These are phyloP conservation scores for Aspergillus oerlinghausenensis DNA, from an alignment of 2,329 filamentous ascomycete genomes.

Conservation along the genomic window DNA sequence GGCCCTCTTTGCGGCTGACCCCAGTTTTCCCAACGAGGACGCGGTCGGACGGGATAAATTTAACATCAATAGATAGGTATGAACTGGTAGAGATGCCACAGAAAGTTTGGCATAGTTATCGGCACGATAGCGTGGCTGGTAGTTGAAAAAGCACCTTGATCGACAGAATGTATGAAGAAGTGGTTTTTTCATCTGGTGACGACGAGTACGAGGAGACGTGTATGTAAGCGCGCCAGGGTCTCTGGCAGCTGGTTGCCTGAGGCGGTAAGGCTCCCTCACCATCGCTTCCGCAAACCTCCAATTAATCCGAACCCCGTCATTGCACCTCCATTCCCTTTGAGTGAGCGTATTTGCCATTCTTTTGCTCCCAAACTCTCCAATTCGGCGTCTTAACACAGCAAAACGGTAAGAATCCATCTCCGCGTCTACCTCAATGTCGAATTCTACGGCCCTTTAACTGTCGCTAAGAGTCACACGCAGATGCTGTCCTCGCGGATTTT, in stretches of 20 bases:
- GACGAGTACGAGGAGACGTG: constrained; percentile 20
- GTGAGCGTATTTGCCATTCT: constrained; percentile 16
- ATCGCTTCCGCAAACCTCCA: constrained; percentile 23
- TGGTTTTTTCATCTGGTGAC: constrained; percentile 39
- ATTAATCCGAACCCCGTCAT: constrained; percentile 24
- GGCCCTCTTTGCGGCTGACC: constrained; percentile 39
- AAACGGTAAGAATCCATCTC: constrained; percentile 20
- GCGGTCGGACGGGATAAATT: constrained; percentile 29
- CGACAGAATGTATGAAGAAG: constrained; percentile 33
- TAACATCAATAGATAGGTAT: constrained; percentile 39
- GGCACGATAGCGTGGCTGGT: constrained; percentile 37
- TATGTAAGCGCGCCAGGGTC: constrained; percentile 29
- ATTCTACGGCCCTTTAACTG: constrained; percentile 1
- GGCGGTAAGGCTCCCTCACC: constrained; percentile 8
- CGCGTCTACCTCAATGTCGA: neutral
- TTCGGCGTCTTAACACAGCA: constrained; percentile 13
- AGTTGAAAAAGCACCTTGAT: constrained; percentile 28
- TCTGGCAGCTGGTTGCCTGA: constrained; percentile 13
- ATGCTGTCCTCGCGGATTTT: constrained; percentile 45
- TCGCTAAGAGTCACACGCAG: constrained; percentile 24
- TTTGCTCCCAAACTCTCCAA: constrained; percentile 10
- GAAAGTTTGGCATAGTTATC: constrained; percentile 44
- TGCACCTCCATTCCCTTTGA: constrained; percentile 18
- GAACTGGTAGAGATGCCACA: constrained; percentile 28
- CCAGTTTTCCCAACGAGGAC: constrained; percentile 43